Evolutionary conservation across 2,329 filamentous ascomycete species (phyloP).

Genomic region (Paracoccidioides lutzii): DNA sequence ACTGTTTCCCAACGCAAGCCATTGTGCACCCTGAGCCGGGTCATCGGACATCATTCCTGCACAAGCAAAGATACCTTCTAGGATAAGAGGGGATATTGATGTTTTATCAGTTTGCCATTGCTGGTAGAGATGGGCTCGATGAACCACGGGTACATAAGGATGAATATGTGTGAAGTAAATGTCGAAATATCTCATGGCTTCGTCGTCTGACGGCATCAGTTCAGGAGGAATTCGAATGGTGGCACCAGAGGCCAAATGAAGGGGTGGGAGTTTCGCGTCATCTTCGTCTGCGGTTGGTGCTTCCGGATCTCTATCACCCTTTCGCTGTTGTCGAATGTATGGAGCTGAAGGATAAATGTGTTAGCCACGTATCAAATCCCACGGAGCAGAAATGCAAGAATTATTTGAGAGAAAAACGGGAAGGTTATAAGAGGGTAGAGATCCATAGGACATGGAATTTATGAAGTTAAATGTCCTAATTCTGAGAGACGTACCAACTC

Average conservation of each 20-base stretch:
- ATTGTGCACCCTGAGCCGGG: conserved; percentile 72
- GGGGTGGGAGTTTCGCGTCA: conserved; percentile 50
- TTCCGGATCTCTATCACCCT: conserved; percentile 38
- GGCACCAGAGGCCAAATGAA: conserved; percentile 54
- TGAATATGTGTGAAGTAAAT: conserved; percentile 86
- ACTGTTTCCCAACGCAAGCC: conserved; percentile 84
- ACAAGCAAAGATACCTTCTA: conserved; percentile 87
- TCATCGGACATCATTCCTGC: conserved; percentile 65
- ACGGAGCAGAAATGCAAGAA: conserved; percentile 7
- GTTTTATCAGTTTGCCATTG: conserved; percentile 76
- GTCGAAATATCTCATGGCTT: conserved; percentile 71
- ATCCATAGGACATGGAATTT: not conserved
- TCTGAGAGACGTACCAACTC: conserved; percentile 49
- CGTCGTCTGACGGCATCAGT: conserved; percentile 80
- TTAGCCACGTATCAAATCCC: not conserved
- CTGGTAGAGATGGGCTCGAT: conserved; percentile 68
- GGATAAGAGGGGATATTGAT: conserved; percentile 75
- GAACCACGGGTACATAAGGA: conserved; percentile 81
- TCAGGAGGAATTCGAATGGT: conserved; percentile 82
- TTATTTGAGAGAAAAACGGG: conserved; percentile 1
- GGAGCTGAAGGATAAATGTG: conserved; percentile 45
- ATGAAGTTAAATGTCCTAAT: not conserved
- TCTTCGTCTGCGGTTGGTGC: conserved; percentile 51
- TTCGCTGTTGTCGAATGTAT: conserved; percentile 60
- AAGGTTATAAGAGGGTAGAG: not conserved